A percentile compares a stretch with the other conserved stretches of the same genome.
Evolutionary conservation across 768 basidiomycete genomes (phyloP).

Genomic region (Coprinopsis sp.): DNA sequence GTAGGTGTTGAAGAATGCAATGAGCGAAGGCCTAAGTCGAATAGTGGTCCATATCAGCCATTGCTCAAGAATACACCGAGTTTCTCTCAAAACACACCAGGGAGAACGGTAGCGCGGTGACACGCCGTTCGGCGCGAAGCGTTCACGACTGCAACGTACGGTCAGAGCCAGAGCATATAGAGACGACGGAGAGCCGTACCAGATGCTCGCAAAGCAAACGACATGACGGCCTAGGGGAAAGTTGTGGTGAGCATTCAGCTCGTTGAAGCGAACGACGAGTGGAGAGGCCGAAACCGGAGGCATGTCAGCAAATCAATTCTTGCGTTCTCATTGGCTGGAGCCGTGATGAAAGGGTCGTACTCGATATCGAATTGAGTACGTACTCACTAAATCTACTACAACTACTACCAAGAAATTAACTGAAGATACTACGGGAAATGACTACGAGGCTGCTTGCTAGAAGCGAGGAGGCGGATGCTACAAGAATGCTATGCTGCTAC

Average conservation of each 20-base stretch:
- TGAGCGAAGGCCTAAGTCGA: slow-evolving; percentile 33
- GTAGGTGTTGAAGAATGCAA: slow-evolving; percentile 50
- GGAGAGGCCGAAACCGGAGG: slow-evolving; percentile 11
- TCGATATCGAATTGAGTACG: too few relatives aligned
- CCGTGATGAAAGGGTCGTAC: background rate
- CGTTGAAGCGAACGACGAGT: slow-evolving; percentile 5
- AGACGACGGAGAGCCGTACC: slow-evolving; percentile 23
- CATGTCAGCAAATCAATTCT: background rate
- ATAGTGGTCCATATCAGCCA: slow-evolving; percentile 13
- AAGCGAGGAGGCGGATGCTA: background rate
- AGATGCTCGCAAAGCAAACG: slow-evolving; percentile 37
- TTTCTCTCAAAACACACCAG: slow-evolving; percentile 41
- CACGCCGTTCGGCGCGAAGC: slow-evolving; percentile 10
- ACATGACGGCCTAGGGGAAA: slow-evolving; percentile 35
- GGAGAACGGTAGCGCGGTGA: slow-evolving; percentile 32
- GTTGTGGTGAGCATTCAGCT: slow-evolving; percentile 9
- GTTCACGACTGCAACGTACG: slow-evolving; percentile 6
- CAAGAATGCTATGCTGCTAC: slow-evolving; percentile 1
- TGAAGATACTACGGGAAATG: too few relatives aligned
- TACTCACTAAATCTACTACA: background rate
- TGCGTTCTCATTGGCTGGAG: slow-evolving; percentile 5
- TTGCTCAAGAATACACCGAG: too few relatives aligned
- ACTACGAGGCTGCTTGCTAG: too few relatives aligned
- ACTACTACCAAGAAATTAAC: background rate
- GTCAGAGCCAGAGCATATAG: background rate